Conservation (phyloP, 2,329 filamentous ascomycete species). For the Akanthomyces lecanii region DNA sequence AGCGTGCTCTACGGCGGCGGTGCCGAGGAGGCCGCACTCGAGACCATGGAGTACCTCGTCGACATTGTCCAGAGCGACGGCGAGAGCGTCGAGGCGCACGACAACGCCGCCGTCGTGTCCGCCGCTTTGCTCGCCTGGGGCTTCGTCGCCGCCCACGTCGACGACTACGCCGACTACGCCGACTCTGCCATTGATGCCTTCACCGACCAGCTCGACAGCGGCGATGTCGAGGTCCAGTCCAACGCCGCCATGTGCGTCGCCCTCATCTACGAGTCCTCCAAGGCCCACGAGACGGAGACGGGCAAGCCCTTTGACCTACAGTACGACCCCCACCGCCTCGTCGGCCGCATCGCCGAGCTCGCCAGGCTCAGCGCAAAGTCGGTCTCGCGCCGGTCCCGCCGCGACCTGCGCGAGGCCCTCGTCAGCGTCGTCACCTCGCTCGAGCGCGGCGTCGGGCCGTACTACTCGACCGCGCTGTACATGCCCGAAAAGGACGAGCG, state of each 20-base stretch:
- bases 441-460: conserved; percentile 50
- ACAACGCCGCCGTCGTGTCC: conserved; percentile 66
- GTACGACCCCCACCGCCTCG: conserved; percentile 47
- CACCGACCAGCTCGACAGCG: conserved; percentile 78
- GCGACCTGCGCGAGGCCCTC: conserved; percentile 45
- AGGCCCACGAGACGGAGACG: conserved; percentile 45
- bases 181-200: conserved; percentile 74
- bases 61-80: conserved; percentile 80
- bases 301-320: conserved; percentile 47
- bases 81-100: conserved; percentile 63
- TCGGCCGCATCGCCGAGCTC: conserved; percentile 45
- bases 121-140: conserved; percentile 77
- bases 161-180: conserved; percentile 68
- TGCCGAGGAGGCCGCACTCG: conserved; percentile 60
- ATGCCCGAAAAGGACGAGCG: conserved; percentile 39
- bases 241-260: conserved; percentile 78
- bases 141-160: conserved; percentile 71
- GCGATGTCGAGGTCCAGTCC: conserved; percentile 67
- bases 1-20: conserved; percentile 73
- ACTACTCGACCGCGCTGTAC: conserved; percentile 47
- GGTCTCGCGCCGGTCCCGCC: conserved; percentile 46
- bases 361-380: conserved; percentile 45
- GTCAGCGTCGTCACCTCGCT: conserved; percentile 51
- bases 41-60: conserved; percentile 70
- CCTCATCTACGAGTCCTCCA: conserved; percentile 70